Percentiles rank a stretch among this genome's conserved stretches.
Conservation (phyloP, 345 rosid genomes). For the Lagerstroemia speciosa region DNA sequence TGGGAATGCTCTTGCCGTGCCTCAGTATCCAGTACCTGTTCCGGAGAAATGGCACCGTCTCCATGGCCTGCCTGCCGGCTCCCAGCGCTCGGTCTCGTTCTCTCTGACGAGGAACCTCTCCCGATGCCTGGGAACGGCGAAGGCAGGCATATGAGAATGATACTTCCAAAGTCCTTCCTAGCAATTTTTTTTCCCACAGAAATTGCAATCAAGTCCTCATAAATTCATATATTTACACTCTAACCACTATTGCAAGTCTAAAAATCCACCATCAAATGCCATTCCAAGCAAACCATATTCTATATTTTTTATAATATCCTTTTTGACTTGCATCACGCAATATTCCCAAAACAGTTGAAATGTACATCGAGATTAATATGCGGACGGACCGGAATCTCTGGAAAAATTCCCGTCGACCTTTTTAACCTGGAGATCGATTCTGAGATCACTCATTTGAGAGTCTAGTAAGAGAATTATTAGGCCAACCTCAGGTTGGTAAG, state of each 20-base stretch:
- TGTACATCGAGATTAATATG: too few species aligned
- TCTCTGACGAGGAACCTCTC: background rate
- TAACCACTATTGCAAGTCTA: background rate
- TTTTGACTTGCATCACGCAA: too few species aligned
- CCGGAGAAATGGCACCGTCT: slow-evolving; percentile 21
- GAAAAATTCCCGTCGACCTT: too few species aligned
- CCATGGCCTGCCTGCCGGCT: slow-evolving; percentile 13
- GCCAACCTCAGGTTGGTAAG: too few species aligned
- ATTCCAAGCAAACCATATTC: too few species aligned
- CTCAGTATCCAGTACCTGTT: slow-evolving; percentile 75
- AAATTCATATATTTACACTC: background rate
- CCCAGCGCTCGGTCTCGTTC: background rate
- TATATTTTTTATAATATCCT: too few species aligned
- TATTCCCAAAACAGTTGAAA: too few species aligned
- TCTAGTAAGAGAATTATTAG: too few species aligned
- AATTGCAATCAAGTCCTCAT: background rate
- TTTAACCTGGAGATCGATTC: too few species aligned
- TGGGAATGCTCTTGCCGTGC: slow-evolving; percentile 87
- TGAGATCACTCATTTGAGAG: too few species aligned
- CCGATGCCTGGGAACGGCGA: background rate
- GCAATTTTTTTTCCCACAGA: background rate
- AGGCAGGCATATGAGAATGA: background rate
- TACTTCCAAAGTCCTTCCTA: background rate
- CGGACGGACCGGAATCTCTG: too few species aligned
- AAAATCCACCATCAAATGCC: background rate